These are phyloP conservation scores for Oleoguttula mirabilis DNA, from an alignment of 495 filamentous ascomycete genomes.

Conservation along the genomic window DNA sequence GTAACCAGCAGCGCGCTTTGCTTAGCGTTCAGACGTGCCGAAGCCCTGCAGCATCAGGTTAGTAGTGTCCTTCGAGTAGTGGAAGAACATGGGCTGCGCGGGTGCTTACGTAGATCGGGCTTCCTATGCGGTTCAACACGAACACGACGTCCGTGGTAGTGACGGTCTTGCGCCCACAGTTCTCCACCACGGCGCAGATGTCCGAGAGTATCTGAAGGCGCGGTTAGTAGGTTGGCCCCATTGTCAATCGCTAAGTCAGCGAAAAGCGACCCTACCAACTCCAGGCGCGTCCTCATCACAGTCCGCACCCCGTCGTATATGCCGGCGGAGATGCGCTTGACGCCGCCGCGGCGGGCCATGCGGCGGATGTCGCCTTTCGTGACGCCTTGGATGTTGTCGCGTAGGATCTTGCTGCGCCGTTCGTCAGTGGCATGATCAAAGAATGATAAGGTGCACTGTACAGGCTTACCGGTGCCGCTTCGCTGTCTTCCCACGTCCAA, in stretches of 20 bases:
- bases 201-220: constrained; percentile 52
- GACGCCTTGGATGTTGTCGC: constrained; percentile 95
- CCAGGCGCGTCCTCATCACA: too few species aligned
- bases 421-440: not conserved
- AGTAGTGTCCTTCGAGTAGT: too few species aligned
- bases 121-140: constrained; percentile 86
- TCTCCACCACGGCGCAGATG: constrained; percentile 39
- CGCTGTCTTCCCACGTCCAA: constrained; percentile 2
- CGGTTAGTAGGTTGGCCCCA: too few species aligned
- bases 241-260: too few species aligned
- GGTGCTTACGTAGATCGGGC: constrained; percentile 16
- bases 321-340: constrained; percentile 61
- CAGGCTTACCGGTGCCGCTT: constrained; percentile 10
- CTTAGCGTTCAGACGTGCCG: not conserved
- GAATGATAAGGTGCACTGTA: not conserved
- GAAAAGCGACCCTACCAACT: too few species aligned
- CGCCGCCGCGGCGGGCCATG: constrained; percentile 79
- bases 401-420: constrained; percentile 87
- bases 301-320: constrained; percentile 72
- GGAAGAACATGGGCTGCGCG: not conserved
- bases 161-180: constrained; percentile 96
- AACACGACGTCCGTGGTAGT: constrained; percentile 93
- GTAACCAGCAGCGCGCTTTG: too few species aligned
- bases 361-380: constrained; percentile 57
- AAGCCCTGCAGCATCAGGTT: not conserved